A percentile compares a stretch with the other conserved stretches of the same genome.
Evolutionary conservation across 2,329 filamentous ascomycete genomes (phyloP).

Genomic region (Knoxdaviesia capensis): DNA sequence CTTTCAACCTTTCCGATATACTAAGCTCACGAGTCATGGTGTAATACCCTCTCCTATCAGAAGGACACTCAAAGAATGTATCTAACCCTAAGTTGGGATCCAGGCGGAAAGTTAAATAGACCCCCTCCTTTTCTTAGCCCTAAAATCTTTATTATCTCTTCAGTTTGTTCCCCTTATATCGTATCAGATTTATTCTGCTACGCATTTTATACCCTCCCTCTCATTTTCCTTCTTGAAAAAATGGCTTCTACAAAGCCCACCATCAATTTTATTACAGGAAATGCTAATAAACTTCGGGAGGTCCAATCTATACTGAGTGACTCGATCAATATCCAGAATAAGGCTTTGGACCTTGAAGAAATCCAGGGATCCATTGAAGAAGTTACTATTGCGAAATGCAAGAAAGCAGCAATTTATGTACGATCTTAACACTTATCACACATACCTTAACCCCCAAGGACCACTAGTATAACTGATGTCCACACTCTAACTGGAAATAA

Average conservation of each 20-base stretch:
- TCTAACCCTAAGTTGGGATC: no score
- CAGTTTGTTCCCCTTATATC: no score
- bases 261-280: conserved; percentile 91
- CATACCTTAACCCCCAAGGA: not conserved
- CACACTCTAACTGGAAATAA: not conserved
- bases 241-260: conserved; percentile 17
- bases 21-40: no score
- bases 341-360: conserved; percentile 65
- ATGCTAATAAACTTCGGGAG: conserved; percentile 82
- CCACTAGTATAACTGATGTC: not conserved
- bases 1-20: no score
- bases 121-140: no score
- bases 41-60: no score
- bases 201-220: no score
- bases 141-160: no score
- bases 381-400: conserved; percentile 75
- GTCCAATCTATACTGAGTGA: conserved; percentile 69
- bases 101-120: no score
- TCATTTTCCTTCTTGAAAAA: not conserved
- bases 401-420: conserved; percentile 60
- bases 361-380: conserved; percentile 87
- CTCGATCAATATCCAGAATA: conserved; percentile 52
- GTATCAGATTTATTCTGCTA: no score
- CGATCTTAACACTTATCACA: conserved; percentile 7
- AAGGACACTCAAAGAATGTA: no score